Conservation (phyloP, 805 yeast species). For the Pichia insulana region DNA sequence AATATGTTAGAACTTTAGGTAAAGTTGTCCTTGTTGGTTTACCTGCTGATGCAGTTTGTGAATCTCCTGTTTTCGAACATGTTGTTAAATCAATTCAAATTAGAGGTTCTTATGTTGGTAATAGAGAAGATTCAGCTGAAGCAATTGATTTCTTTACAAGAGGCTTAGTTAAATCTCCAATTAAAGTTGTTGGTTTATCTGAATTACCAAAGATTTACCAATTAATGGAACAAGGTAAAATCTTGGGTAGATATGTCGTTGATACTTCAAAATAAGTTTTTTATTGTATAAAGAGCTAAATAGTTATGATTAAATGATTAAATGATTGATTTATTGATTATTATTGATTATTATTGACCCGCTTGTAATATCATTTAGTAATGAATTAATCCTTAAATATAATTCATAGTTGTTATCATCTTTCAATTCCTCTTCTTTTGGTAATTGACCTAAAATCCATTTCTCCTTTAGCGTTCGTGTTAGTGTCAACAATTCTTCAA, state of each 20-base stretch:
- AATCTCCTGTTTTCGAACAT: slow-evolving; percentile 62
- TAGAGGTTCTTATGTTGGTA: slow-evolving; percentile 83
- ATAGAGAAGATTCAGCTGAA: slow-evolving; percentile 79
- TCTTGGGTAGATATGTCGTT: slow-evolving; percentile 83
- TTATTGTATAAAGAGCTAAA: too few species aligned
- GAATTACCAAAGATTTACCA: slow-evolving; percentile 61
- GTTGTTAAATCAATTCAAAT: slow-evolving; percentile 68
- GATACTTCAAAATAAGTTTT: slow-evolving; percentile 66
- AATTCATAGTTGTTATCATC: slow-evolving; percentile 20
- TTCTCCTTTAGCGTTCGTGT: slow-evolving; percentile 44
- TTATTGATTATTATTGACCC: neutral
- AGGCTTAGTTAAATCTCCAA: slow-evolving; percentile 57
- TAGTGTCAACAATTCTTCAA: slow-evolving; percentile 43
- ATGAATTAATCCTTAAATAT: slow-evolving; percentile 27
- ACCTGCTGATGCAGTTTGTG: slow-evolving; percentile 72
- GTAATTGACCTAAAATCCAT: slow-evolving; percentile 48
- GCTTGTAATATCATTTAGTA: slow-evolving; percentile 28
- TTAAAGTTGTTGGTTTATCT: slow-evolving; percentile 70
- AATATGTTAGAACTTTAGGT: slow-evolving; percentile 52
- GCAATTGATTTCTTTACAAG: slow-evolving; percentile 64
- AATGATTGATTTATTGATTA: too few species aligned
- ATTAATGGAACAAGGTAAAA: slow-evolving; percentile 78
- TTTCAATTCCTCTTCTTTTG: slow-evolving; percentile 11
- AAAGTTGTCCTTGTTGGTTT: slow-evolving; percentile 60
- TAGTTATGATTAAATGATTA: too few species aligned